Percentiles rank a stretch among this genome's conserved stretches.
phyloP scores from a whole-genome alignment of 2,329 filamentous ascomycete genomes.

The Fusarium sp. region DNA sequence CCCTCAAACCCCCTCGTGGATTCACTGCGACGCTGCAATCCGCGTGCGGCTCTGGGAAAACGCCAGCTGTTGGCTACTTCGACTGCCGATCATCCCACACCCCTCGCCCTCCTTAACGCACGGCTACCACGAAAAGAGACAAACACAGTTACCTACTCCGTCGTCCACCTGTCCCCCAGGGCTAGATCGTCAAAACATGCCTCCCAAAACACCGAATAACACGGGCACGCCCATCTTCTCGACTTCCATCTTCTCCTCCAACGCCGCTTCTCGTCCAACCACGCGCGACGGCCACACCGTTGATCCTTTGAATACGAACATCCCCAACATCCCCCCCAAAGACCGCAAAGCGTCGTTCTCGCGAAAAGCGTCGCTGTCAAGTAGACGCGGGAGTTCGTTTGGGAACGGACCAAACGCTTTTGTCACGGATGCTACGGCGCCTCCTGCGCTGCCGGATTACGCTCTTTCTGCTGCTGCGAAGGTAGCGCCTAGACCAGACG shows the following conservation, averaged over 20 bases:
- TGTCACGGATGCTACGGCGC: constrained; percentile 60
- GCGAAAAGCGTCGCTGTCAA: constrained; percentile 65
- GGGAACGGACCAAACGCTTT: constrained; percentile 53
- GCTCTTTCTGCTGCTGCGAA: constrained; percentile 63
- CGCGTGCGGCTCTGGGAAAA: constrained; percentile 26
- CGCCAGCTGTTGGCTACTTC: constrained; percentile 20
- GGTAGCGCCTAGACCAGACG: constrained; percentile 47
- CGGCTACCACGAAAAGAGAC: constrained; percentile 1
- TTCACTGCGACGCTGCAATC: constrained; percentile 22
- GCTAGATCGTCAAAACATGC: constrained; percentile 24
- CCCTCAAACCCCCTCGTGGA: constrained; percentile 2
- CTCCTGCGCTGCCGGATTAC: constrained; percentile 67
- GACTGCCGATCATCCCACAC: constrained; percentile 26
- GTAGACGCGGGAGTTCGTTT: constrained; percentile 55
- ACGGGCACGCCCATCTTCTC: constrained; percentile 52
- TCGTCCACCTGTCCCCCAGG: background rate
- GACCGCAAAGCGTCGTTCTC: constrained; percentile 65
- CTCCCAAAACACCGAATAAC: constrained; percentile 43
- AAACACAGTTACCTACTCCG: background rate
- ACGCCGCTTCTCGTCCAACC: constrained; percentile 49
- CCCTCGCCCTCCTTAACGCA: constrained; percentile 16
- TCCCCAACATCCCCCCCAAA: constrained; percentile 53
- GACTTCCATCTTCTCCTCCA: constrained; percentile 52
- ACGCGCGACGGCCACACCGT: constrained; percentile 54
- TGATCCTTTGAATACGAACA: constrained; percentile 37